These are phyloP conservation scores for Tylopilus sp. DNA, from an alignment of 768 basidiomycete genomes.

Conservation along the genomic window DNA sequence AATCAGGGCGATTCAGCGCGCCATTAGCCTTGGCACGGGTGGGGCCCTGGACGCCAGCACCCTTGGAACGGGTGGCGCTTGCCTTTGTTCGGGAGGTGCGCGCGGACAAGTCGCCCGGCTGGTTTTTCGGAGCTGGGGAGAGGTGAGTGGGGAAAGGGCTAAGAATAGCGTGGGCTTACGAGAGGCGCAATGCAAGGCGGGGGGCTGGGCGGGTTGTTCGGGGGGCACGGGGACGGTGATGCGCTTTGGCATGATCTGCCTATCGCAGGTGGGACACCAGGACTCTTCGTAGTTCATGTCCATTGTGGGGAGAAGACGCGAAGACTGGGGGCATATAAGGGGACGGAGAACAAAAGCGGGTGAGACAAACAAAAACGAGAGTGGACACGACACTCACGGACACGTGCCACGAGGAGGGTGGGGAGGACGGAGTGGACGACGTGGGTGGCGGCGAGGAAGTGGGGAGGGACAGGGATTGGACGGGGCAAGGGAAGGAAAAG, in stretches of 20 bases:
- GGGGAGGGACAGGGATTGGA: constrained; percentile 26
- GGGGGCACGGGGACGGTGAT: constrained; percentile 44
- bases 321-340: constrained; percentile 2
- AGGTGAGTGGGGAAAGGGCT: constrained; percentile 6
- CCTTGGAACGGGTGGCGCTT: constrained; percentile 35
- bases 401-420: background rate
- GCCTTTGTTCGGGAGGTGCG: constrained; percentile 36
- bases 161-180: constrained; percentile 30
- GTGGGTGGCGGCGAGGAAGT: constrained; percentile 20
- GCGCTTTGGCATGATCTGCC: constrained; percentile 79
- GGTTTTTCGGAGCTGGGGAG: constrained; percentile 26
- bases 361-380: constrained; percentile 21
- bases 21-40: constrained; percentile 60
- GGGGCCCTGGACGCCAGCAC: constrained; percentile 42
- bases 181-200: constrained; percentile 38
- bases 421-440: constrained; percentile 8
- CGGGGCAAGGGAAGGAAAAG: constrained; percentile 22
- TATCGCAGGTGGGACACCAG: constrained; percentile 80
- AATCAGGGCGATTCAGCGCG: constrained; percentile 43
- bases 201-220: constrained; percentile 19
- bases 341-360: constrained; percentile 2
- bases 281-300: constrained; percentile 55
- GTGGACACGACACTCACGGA: constrained; percentile 7
- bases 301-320: constrained; percentile 20
- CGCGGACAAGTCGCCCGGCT: constrained; percentile 19